Base-by-base conservation (phyloP, 1,284 basidiomycete genomes). In the Phylloboletellus chloephorus region DNA sequence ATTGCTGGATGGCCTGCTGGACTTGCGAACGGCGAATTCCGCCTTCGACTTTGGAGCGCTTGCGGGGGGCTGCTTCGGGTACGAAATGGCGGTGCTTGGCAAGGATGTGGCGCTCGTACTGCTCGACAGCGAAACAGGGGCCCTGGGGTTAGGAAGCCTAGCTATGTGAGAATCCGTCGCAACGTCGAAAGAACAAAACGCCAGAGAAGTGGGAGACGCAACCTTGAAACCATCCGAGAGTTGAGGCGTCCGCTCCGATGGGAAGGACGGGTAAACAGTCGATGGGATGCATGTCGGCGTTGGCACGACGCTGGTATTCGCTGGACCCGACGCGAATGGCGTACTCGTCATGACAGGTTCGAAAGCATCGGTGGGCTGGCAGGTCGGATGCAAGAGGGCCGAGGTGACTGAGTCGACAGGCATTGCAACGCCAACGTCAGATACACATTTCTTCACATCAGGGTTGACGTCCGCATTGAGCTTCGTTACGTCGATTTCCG, bases 301-400 rank as follows among this genome's bases (percentile, higher is more conserved):
- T n/a, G 13, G n/a, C 3, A 13, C 9, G 13, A n/a, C 16, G 23
- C 23, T 16, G 11, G 19, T 12, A 10, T 28, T 24, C 9, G 17
- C 17, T 19, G 22, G 31, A 32, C 22, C 21, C 6, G 41, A 32
- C n/a, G 3, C 8, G 1, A 50, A 36, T 2, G 53, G 56, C 4
- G 52, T 54, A 16, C 53, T 54, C 21, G 39, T 54, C 31, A 29
- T n/a, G 11, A 19, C 13, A 16, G 56, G 53, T 30, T 54, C 25
- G 13, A 58, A 54, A 7, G 9, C 8, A 20, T 50, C 30, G 3
- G 5, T 26, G 15, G 24, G 19, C 5, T 28, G 37, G 17, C 12
- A 19, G 20, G 29, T 31, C 13, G 9, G 13, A 13, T 28, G 31
- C 10, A 30, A 16, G 0, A 32, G 19, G 11, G 36, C 30, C 5